Conservation (phyloP, 148 eudicot genomes). For the Polygonum maritimum region DNA sequence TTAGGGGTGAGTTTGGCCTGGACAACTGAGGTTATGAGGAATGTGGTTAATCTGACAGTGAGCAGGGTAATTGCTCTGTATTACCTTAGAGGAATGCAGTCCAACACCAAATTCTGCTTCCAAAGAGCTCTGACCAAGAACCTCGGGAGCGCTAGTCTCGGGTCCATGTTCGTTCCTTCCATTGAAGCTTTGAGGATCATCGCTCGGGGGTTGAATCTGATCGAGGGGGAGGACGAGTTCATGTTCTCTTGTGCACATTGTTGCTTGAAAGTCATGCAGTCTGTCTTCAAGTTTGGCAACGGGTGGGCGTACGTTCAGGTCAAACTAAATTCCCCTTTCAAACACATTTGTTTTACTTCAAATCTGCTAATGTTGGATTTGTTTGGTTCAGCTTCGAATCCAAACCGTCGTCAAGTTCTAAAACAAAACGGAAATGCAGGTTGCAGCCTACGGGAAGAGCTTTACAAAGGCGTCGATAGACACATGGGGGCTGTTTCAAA, state of each 20-base stretch:
- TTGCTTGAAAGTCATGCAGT: constrained; percentile 70
- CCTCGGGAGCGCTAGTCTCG: constrained; percentile 85
- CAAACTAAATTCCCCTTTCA: not conserved
- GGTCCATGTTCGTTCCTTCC: constrained; percentile 80
- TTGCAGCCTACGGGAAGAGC: constrained; percentile 83
- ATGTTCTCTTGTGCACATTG: constrained; percentile 99
- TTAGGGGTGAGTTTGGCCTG: constrained; percentile 72
- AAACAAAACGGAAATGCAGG: constrained; percentile 23
- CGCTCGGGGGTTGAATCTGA: constrained; percentile 68
- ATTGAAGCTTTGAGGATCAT: constrained; percentile 77
- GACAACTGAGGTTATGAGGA: constrained; percentile 93
- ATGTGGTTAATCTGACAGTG: constrained; percentile 77
- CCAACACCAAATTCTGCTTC: constrained; percentile 69
- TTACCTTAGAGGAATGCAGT: constrained; percentile 90
- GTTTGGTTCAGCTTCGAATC: too few species aligned
- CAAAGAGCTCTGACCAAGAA: constrained; percentile 71
- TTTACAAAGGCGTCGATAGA: constrained; percentile 83
- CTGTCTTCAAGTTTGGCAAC: constrained; percentile 73
- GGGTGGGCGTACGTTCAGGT: constrained; percentile 99
- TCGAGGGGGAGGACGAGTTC: constrained; percentile 96
- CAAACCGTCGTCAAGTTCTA: too few species aligned
- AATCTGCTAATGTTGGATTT: too few species aligned
- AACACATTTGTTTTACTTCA: too few species aligned
- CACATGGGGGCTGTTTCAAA: constrained; percentile 81
- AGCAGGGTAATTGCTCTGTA: constrained; percentile 80